Evolutionary conservation across 441 rosid species (phyloP), one percentile per base, ranked within the genome.

Genomic region (Erodium moschatum): DNA sequence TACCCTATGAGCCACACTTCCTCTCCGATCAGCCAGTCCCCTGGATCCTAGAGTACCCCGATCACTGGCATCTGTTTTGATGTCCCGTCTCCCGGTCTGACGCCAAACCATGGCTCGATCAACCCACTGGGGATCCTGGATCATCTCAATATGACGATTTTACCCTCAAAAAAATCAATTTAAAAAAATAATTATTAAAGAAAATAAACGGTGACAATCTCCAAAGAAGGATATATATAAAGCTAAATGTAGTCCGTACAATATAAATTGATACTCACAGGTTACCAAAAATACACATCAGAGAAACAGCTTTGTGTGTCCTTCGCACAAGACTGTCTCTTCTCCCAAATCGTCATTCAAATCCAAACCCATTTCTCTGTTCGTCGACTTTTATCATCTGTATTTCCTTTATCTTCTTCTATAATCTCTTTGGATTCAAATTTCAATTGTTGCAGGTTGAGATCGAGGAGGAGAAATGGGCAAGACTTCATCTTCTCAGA

Each of bases 401-500:
- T 11, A 40, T 35, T 61, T 60, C 16, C 1, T 38, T 67, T 58
- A 27, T 60, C 9, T 4, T 50, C 46, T 54, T 68, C 5, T 21
- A 15, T 42, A 16, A 31, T 5, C 71, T 21, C 64, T 64, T 66
- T 15, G 13, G 67, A 35, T 52, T 69, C 69, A 31, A 33, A 18
- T 75, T 65, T 75, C 64, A 70, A 5, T 61, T 79, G 5, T 70
- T 73, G 83, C 80, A 75, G 87, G 77, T 69, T 15, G 48, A 61
- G 67, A 52, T 27, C 52, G 42, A 67, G 46, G 46, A 6, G 46
- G 52, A 69, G 24, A 19, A 33, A 67, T 89, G 96, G 89, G 86
- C 2, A 91, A 91, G 79, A 79, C 89, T 20, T 69, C 72, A 6
- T 79, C 90, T 69, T 81, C 95, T 50, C 13, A 29, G 31, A 29